phyloP scores from a whole-genome alignment of 225 moss, liverwort and hornwort species.

The Ulota crispa region DNA sequence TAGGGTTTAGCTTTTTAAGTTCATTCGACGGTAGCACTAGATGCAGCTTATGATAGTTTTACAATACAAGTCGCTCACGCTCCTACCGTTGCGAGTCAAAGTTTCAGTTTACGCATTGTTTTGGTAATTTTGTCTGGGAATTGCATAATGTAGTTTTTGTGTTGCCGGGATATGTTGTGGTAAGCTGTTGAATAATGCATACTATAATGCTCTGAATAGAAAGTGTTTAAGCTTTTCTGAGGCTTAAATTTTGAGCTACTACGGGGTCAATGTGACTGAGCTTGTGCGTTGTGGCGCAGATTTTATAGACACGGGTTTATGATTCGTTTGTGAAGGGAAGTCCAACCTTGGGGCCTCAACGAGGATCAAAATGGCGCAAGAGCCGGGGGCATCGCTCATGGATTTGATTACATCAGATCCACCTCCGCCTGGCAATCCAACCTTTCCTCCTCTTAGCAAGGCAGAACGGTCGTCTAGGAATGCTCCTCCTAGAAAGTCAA shows the following conservation, averaged over 20 bases:
- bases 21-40: neutral
- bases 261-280: neutral
- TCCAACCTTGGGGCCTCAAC: neutral
- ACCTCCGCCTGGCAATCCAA: constrained; percentile 54
- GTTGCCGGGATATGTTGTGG: neutral
- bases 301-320: constrained; percentile 22
- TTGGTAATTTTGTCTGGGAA: too few species aligned
- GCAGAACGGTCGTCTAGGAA: constrained; percentile 48
- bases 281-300: constrained; percentile 12
- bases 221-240: constrained; percentile 11
- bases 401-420: constrained; percentile 95
- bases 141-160: too few species aligned
- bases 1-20: constrained; percentile 8
- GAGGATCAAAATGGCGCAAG: constrained; percentile 60
- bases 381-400: constrained; percentile 72
- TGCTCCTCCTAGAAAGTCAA: constrained; percentile 50
- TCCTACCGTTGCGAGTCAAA: too few species aligned
- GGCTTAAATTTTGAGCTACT: constrained; percentile 1
- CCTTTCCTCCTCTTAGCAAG: constrained; percentile 72
- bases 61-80: neutral
- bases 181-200: neutral
- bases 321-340: constrained; percentile 34
- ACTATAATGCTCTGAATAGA: neutral
- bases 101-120: too few species aligned
- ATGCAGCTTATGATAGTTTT: neutral